These are phyloP conservation scores for Talaromyces sp. DNA, from an alignment of 2,329 filamentous ascomycete genomes.

Conservation along the genomic window DNA sequence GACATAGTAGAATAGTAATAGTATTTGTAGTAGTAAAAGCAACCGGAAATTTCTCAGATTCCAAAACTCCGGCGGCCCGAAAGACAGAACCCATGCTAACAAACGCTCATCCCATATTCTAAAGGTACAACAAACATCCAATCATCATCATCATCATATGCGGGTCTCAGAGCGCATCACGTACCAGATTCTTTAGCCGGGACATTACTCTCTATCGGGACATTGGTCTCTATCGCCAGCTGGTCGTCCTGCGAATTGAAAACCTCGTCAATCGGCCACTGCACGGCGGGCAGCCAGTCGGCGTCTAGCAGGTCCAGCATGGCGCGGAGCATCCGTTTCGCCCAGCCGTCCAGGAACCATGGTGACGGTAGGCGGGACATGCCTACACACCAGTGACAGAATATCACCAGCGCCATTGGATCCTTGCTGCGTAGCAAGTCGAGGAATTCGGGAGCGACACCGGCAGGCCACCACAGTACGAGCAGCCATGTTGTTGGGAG, in stretches of 20 bases:
- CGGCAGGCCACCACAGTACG: slow-evolving; percentile 9
- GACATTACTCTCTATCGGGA: neutral
- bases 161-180: neutral
- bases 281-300: slow-evolving; percentile 5
- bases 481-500: slow-evolving; percentile 11
- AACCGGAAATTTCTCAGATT: neutral
- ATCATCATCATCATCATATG: neutral
- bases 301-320: slow-evolving; percentile 9
- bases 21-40: too few species aligned
- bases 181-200: neutral
- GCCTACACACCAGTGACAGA: slow-evolving; percentile 11
- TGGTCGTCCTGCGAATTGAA: neutral
- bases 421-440: slow-evolving; percentile 4
- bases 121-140: neutral
- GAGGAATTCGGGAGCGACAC: slow-evolving; percentile 6
- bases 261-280: slow-evolving; percentile 8
- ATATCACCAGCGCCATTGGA: slow-evolving; percentile 7
- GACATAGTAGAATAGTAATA: neutral
- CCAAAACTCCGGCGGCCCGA: neutral
- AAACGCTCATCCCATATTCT: neutral
- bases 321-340: slow-evolving; percentile 6
- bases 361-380: slow-evolving; percentile 3
- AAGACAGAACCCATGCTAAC: neutral
- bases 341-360: slow-evolving; percentile 10
- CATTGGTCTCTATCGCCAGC: neutral